Percentiles rank a stretch among this genome's conserved stretches.
phyloP scores from a whole-genome alignment of 805 yeast genomes.

The Pichia thaimueangensis region DNA sequence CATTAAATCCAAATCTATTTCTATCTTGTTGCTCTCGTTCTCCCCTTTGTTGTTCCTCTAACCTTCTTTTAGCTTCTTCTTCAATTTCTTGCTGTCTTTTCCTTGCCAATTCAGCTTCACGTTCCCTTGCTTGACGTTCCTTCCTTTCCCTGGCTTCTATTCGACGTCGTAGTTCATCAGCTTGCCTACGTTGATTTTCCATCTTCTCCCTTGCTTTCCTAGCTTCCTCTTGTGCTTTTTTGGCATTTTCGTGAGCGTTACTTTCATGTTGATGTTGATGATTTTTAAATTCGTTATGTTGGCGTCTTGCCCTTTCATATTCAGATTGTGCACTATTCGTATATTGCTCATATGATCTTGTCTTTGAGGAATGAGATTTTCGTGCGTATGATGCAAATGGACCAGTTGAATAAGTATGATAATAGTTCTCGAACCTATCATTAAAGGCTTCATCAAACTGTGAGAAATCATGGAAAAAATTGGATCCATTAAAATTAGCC shows the following conservation, averaged over 20 bases:
- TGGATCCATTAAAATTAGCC: too few species aligned
- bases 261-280: not conserved
- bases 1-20: not conserved
- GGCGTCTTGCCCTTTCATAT: constrained; percentile 1
- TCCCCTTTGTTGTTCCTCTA: not conserved
- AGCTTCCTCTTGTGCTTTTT: not conserved
- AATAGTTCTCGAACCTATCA: too few species aligned
- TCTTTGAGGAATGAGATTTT: too few species aligned
- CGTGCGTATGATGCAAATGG: too few species aligned
- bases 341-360: too few species aligned
- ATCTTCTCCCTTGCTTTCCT: not conserved
- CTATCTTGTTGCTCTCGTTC: not conserved
- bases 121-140: not conserved
- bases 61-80: constrained; percentile 3
- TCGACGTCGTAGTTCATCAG: constrained; percentile 5
- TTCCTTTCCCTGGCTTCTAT: not conserved
- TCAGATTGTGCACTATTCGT: too few species aligned
- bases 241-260: not conserved
- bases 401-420: too few species aligned
- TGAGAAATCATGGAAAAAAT: too few species aligned
- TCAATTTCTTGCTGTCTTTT: constrained; percentile 6
- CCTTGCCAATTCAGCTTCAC: constrained; percentile 8
- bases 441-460: too few species aligned
- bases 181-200: constrained; percentile 4
- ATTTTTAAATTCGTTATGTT: constrained; percentile 1